Evolutionary conservation across 2,329 filamentous ascomycete genomes (phyloP).

Genomic region (Aspergillus sp.): DNA sequence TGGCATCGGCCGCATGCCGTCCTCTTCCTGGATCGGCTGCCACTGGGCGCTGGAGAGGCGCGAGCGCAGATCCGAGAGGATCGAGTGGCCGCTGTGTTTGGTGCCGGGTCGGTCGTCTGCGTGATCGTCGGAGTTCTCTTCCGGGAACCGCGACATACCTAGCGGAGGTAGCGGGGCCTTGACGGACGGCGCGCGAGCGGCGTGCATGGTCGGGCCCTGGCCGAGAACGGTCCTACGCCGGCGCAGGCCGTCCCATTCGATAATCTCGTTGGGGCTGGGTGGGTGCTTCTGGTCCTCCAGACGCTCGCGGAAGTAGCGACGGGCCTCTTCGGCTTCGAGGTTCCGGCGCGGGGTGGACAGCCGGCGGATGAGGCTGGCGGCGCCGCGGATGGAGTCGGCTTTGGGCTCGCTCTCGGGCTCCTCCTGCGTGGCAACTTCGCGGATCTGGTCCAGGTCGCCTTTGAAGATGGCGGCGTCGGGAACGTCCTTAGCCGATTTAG

Average conservation of each 20-base stretch:
- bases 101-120: conserved; percentile 28
- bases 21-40: conserved; percentile 32
- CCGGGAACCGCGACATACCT: conserved; percentile 81
- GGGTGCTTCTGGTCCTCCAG: conserved; percentile 67
- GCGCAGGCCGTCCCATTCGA: conserved; percentile 90
- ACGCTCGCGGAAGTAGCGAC: conserved; percentile 75
- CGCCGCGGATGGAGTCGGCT: conserved; percentile 89
- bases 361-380: conserved; percentile 81
- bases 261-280: conserved; percentile 73
- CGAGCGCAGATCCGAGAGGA: conserved; percentile 38
- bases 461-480: conserved; percentile 89
- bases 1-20: conserved; percentile 17
- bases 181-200: conserved; percentile 35
- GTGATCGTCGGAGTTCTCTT: conserved; percentile 48
- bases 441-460: conserved; percentile 90
- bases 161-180: conserved; percentile 65
- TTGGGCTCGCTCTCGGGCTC: conserved; percentile 96
- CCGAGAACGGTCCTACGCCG: conserved; percentile 62
- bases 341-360: conserved; percentile 73
- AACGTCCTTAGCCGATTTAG: conserved; percentile 96
- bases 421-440: conserved; percentile 90
- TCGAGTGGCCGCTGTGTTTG: conserved; percentile 30
- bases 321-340: conserved; percentile 76
- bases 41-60: conserved; percentile 36
- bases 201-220: conserved; percentile 37